Conservation (phyloP, 73 alveolate species). For the Paramecium tetraurelia region DNA sequence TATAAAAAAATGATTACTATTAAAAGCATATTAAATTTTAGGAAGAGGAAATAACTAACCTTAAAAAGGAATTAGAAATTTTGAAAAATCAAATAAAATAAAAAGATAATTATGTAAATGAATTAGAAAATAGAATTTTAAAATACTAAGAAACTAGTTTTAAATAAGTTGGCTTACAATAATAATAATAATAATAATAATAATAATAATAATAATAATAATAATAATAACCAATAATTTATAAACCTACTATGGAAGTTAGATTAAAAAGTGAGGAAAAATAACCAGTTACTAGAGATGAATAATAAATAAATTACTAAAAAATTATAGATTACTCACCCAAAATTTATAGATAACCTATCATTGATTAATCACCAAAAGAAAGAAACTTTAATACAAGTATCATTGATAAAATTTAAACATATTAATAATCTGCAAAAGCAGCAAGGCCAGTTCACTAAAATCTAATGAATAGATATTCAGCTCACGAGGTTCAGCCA, state of each 20-base stretch:
- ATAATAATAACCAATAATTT: neutral
- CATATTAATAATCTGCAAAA: neutral
- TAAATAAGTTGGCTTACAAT: neutral
- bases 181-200: neutral
- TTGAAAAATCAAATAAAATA: neutral
- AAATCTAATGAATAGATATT: neutral
- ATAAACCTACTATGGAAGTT: neutral
- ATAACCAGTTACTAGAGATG: neutral
- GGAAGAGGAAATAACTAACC: neutral
- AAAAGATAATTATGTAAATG: slow-evolving; percentile 16
- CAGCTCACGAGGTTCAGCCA: neutral
- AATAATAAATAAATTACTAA: neutral
- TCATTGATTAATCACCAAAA: slow-evolving; percentile 6
- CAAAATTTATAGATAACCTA: neutral
- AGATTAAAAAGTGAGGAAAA: slow-evolving; percentile 39
- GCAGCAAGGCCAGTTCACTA: neutral
- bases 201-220: neutral
- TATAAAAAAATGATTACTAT: neutral
- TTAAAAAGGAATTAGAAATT: slow-evolving; percentile 22
- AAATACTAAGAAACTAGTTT: slow-evolving; percentile 20
- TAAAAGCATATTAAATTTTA: neutral
- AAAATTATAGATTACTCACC: slow-evolving; percentile 31
- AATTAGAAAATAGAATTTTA: slow-evolving; percentile 15
- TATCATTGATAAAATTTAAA: neutral
- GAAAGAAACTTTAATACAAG: slow-evolving; percentile 11